Evolutionary conservation across 305 asterid species (phyloP), one percentile per base, ranked within the genome.

Genomic region (Fraxinus baroniana): DNA sequence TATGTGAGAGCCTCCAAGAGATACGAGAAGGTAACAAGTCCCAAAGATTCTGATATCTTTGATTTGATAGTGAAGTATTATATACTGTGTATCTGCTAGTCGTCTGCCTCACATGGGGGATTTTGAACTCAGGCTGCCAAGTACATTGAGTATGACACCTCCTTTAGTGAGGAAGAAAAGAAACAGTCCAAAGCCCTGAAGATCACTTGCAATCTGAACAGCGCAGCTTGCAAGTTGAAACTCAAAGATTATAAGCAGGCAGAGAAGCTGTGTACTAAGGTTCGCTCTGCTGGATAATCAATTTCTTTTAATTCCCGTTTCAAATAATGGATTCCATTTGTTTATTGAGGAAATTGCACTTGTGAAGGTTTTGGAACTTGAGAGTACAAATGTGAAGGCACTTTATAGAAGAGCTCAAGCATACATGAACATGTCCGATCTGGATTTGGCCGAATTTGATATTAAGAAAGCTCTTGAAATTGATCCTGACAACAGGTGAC

Each of bases 1-100:
- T 92, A 91, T 62, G 78, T 78, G 35, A 91, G 89, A 81, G 97
- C 97, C 62, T 92, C 97, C 18, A 93, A 88, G 91, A 92, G 97
- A 91, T 94, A 95, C 0, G 99, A 95, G 84, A 95, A 93, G 97
- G 98, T 92, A 79, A 4, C 5, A 6, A 17, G 36, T 10, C 18
- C 33, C 0, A 0, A 1, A 3, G 3, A 4, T 62, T 24, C 17
- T 24, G n/a, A 66, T 22, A 18, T 22, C 71, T 64, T 64, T 64
- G 33, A 64, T 22, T 64, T 64, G 35, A 64, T 10, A 12, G 2
- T 12, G 24, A 55, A n/a, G 66, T n/a, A 55, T 15, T 17, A 15
- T 49, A 49, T 15, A 49, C 22, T 17, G 8, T 17, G 62, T 52
- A 17, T 52, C 62, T 52, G 5, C 22, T 17, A 22, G 30, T 22